Conservation (phyloP, 192 early-diverging fungal species). For the Anaeromyces robustus region DNA sequence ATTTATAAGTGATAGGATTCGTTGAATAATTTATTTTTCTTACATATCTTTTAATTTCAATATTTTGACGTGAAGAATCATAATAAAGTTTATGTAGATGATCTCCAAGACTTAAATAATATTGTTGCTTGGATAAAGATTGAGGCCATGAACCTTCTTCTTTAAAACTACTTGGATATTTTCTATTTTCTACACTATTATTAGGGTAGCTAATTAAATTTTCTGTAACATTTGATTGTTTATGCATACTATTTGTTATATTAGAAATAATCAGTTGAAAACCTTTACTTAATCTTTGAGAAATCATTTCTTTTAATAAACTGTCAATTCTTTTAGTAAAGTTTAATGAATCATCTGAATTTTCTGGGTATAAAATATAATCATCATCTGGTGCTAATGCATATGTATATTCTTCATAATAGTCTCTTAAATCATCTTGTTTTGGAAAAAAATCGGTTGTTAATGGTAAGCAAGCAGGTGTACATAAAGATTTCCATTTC, state of each 20-base stretch:
- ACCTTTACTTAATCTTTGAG: slow-evolving; percentile 79
- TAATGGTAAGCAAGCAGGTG: slow-evolving; percentile 84
- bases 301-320: slow-evolving; percentile 68
- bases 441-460: slow-evolving; percentile 75
- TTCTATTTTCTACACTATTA: slow-evolving; percentile 1
- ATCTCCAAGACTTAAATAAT: slow-evolving; percentile 77
- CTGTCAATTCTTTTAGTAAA: slow-evolving; percentile 15
- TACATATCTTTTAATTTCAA: slow-evolving; percentile 78
- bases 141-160: not conserved
- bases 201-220: not conserved
- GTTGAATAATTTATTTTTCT: slow-evolving; percentile 44
- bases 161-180: not conserved
- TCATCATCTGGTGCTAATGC: slow-evolving; percentile 40
- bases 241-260: slow-evolving; percentile 2
- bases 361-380: slow-evolving; percentile 10
- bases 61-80: slow-evolving; percentile 44
- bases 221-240: not conserved
- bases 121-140: slow-evolving; percentile 7
- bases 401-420: slow-evolving; percentile 68
- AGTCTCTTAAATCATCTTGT: slow-evolving; percentile 39
- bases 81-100: slow-evolving; percentile 75
- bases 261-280: slow-evolving; percentile 65
- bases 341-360: not conserved
- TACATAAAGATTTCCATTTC: slow-evolving; percentile 80
- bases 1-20: slow-evolving; percentile 48